phyloP scores from a whole-genome alignment of 2,329 filamentous ascomycete genomes.

The Bipolaris bicolor region DNA sequence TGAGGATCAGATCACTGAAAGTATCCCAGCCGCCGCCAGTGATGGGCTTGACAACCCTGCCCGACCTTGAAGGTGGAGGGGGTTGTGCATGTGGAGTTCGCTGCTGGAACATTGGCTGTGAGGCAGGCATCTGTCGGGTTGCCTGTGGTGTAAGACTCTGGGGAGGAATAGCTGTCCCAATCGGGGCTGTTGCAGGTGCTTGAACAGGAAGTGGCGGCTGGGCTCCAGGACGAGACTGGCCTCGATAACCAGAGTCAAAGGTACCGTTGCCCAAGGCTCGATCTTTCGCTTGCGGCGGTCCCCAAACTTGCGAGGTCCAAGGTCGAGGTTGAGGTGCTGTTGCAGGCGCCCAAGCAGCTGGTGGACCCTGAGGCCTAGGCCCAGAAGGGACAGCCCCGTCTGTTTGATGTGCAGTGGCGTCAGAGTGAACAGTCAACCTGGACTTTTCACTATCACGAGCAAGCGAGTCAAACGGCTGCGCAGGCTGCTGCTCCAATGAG shows the following conservation, averaged over 20 bases:
- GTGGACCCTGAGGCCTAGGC: slow-evolving; percentile 35
- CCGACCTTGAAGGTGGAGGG: slow-evolving; percentile 24
- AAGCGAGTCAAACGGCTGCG: slow-evolving; percentile 26
- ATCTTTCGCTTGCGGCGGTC: slow-evolving; percentile 69
- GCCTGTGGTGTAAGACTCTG: slow-evolving; percentile 25
- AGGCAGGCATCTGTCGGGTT: slow-evolving; percentile 23
- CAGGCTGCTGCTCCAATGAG: slow-evolving; percentile 26
- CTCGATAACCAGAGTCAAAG: slow-evolving; percentile 67
- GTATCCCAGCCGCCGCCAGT: slow-evolving; percentile 42
- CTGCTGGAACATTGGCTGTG: slow-evolving; percentile 32
- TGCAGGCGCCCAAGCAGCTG: slow-evolving; percentile 35
- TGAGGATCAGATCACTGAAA: slow-evolving; percentile 38
- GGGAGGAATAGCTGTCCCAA: slow-evolving; percentile 29
- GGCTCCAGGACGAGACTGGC: slow-evolving; percentile 50
- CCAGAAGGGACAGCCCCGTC: slow-evolving; percentile 25
- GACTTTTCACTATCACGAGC: slow-evolving; percentile 29
- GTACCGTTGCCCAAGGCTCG: slow-evolving; percentile 78
- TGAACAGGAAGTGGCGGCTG: slow-evolving; percentile 39
- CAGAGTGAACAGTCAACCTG: slow-evolving; percentile 27
- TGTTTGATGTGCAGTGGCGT: slow-evolving; percentile 23
- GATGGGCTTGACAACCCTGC: slow-evolving; percentile 39
- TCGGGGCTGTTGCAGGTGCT: slow-evolving; percentile 32
- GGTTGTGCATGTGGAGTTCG: slow-evolving; percentile 22
- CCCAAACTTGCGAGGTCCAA: slow-evolving; percentile 69
- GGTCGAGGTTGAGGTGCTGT: slow-evolving; percentile 34